Evolutionary conservation across 2,329 filamentous ascomycete genomes (phyloP).

Genomic region (Cladosporium sp.): DNA sequence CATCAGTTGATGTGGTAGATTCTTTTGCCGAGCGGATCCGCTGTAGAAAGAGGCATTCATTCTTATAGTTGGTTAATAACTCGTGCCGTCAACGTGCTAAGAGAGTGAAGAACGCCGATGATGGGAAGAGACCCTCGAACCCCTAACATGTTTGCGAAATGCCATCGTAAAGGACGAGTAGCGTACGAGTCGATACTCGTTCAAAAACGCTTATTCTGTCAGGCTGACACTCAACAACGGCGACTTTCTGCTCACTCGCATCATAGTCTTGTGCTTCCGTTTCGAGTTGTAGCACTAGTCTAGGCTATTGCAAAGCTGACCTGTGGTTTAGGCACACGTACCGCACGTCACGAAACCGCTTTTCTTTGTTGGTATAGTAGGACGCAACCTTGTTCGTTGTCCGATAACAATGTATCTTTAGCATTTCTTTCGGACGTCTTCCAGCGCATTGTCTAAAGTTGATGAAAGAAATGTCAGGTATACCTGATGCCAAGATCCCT

Average conservation of each 20-base stretch:
- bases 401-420: not conserved
- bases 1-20: too few species aligned
- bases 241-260: not conserved
- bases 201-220: not conserved
- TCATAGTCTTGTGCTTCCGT: not conserved
- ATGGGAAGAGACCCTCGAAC: too few species aligned
- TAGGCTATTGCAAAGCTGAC: not conserved
- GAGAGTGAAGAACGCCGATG: too few species aligned
- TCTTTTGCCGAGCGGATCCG: too few species aligned
- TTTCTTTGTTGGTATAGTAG: not conserved
- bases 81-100: too few species aligned
- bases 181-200: too few species aligned
- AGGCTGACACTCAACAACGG: too few species aligned
- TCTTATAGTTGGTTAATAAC: too few species aligned
- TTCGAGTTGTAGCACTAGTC: not conserved
- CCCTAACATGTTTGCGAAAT: too few species aligned
- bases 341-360: not conserved
- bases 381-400: not conserved
- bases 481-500: not conserved
- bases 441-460: not conserved
- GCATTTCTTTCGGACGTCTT: not conserved
- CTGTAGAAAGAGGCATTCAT: too few species aligned
- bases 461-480: not conserved
- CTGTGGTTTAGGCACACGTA: not conserved
- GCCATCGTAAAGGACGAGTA: too few species aligned